Evolutionary conservation across 805 yeast genomes (phyloP).

Genomic region (Saccharomycopsis capsularis): DNA sequence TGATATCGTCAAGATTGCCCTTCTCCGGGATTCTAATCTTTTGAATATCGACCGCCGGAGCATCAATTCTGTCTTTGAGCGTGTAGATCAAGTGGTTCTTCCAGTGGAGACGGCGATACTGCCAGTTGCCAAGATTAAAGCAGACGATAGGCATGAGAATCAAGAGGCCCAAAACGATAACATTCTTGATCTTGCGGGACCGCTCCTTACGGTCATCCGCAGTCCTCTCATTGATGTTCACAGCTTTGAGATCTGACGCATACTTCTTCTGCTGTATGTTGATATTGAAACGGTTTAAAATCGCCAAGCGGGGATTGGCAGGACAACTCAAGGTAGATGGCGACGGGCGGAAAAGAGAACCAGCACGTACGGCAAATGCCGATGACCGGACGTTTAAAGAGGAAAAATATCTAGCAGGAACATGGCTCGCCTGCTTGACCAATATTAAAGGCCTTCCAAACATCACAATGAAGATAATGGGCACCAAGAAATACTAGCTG

Average conservation of each 20-base stretch:
- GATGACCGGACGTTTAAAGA: no score
- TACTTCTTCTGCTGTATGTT: no score
- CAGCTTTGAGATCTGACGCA: conserved; percentile 2
- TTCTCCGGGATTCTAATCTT: conserved; percentile 56
- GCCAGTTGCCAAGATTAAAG: conserved; percentile 90
- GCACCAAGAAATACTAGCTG: no score
- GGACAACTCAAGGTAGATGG: no score
- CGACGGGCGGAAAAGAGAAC: no score
- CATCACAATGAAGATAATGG: no score
- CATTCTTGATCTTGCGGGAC: conserved; percentile 7
- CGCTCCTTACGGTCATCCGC: neutral
- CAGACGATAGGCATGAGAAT: conserved; percentile 80
- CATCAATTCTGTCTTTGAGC: conserved; percentile 75
- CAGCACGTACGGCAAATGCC: no score
- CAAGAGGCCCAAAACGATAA: conserved; percentile 27
- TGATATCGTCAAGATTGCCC: conserved; percentile 23
- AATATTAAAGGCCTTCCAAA: no score
- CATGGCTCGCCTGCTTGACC: no score
- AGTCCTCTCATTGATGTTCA: conserved; percentile 7
- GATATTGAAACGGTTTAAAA: no score
- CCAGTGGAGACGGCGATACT: conserved; percentile 79
- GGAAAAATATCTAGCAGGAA: no score
- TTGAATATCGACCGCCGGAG: conserved; percentile 69
- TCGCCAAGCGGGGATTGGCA: no score
- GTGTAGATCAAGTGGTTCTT: conserved; percentile 74